These are phyloP conservation scores for Inga leiocalycina DNA, from an alignment of 306 rosid genomes.

Conservation along the genomic window DNA sequence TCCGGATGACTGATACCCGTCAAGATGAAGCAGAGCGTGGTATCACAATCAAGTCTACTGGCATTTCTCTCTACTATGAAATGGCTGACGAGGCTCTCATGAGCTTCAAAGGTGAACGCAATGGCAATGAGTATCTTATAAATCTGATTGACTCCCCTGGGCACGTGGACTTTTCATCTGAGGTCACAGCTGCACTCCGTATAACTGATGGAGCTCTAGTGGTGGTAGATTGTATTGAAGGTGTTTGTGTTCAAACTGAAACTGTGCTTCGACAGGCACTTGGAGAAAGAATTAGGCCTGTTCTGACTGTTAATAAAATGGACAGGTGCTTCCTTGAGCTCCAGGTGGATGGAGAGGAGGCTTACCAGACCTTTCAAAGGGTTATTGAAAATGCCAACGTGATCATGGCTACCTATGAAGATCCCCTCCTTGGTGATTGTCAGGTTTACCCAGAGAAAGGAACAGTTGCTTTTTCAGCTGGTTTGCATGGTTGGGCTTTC, in stretches of 20 bases:
- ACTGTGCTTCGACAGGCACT: constrained; percentile 78
- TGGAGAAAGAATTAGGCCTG: constrained; percentile 80
- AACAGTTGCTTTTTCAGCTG: constrained; percentile 80
- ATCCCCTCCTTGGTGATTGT: constrained; percentile 75
- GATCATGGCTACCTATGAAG: constrained; percentile 81
- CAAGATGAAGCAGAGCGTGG: constrained; percentile 86
- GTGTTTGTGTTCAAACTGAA: constrained; percentile 81
- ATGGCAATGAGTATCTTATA: constrained; percentile 77
- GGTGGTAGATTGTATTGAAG: constrained; percentile 80
- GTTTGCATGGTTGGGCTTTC: constrained; percentile 83
- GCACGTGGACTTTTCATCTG: constrained; percentile 86
- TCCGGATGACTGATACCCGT: constrained; percentile 79
- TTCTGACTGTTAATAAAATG: constrained; percentile 81
- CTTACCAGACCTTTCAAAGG: constrained; percentile 65
- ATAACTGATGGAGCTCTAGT: constrained; percentile 86
- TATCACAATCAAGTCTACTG: constrained; percentile 80
- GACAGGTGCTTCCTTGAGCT: constrained; percentile 91
- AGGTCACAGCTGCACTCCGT: constrained; percentile 80
- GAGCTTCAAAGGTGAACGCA: constrained; percentile 56
- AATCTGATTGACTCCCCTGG: constrained; percentile 84
- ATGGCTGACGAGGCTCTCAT: constrained; percentile 49
- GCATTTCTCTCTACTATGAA: constrained; percentile 81
- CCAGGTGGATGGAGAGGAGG: constrained; percentile 81
- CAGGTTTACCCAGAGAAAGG: constrained; percentile 77
- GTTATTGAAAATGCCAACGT: constrained; percentile 84